Base-by-base conservation (phyloP, 108 stramenopile species). In the Pinguiococcus pyrenoidosus region DNA sequence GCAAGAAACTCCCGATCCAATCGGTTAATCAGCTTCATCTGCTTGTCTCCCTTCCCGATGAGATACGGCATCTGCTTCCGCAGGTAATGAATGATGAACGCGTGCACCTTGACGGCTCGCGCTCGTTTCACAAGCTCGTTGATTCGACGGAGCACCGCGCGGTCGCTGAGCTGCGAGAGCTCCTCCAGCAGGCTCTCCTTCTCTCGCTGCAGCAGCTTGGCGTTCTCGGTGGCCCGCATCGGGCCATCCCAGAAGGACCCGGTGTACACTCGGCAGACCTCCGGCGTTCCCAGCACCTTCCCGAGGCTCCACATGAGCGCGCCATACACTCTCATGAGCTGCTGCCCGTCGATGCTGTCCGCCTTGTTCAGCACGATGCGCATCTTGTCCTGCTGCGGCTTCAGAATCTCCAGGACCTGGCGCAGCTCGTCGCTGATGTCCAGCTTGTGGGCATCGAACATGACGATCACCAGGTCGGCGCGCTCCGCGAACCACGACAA, bases 71-170 rank as follows among this genome's bases (percentile, higher is more conserved):
- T 80, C 57, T 96, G 92, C 65, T 89, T 87, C 32, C 87, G 71
- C 33, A 99, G 70, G 56, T 93, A 89, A 62, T 92, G 84, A 63
- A 99, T 86, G 51, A 99, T 89, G 65, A 94, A 93, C 4, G 93
- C 92, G 54, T 96, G 96, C 16, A 92, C 92, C 69, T 94, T 92
- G 33, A 93, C 90, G 37, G 80, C 74, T 23, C 96, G 62, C 32
- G 93, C 91, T 21, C 96, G 78, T 53, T 99, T 99, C 32, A 99
- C 93, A 32, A 99, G 64, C 45, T 99, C 96, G 64, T 99, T 99
- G 55, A 99, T 92, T 6, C 89, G 74, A 45, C 96, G 78, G 77
- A 92, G 84, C 10, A 90, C 91, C 9, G 93, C 87, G 42, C 96
- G 87, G 49, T 91, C 87, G 8, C 93, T 93, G 37, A 99, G 67